phyloP scores from a whole-genome alignment of 2,329 filamentous ascomycete genomes.

The Cercospora sojina region DNA sequence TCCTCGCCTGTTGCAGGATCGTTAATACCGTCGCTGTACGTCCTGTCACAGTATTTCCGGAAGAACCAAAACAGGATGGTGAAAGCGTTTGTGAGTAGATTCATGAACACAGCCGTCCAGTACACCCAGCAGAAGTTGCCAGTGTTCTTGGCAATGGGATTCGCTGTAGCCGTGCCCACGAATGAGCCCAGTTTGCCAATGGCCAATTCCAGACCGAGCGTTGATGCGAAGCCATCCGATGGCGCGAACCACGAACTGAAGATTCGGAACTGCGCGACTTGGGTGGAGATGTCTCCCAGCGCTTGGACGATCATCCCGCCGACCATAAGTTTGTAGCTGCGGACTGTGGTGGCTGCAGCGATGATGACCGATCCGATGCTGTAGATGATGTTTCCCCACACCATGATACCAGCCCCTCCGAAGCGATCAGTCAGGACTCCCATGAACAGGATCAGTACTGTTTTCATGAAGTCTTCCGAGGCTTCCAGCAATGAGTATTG shows the following conservation, averaged over 20 bases:
- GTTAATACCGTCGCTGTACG: slow-evolving; percentile 45
- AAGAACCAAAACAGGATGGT: slow-evolving; percentile 58
- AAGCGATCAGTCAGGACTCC: slow-evolving; percentile 59
- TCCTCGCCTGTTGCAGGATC: slow-evolving; percentile 60
- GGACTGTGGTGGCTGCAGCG: slow-evolving; percentile 56
- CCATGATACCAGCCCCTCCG: slow-evolving; percentile 59
- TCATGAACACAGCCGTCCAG: slow-evolving; percentile 64
- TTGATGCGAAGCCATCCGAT: slow-evolving; percentile 61
- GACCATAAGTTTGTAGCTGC: slow-evolving; percentile 62
- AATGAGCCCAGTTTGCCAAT: slow-evolving; percentile 63
- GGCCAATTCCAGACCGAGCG: slow-evolving; percentile 59
- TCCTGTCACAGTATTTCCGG: slow-evolving; percentile 51
- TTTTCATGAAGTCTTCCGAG: slow-evolving; percentile 63
- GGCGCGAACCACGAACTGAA: slow-evolving; percentile 66
- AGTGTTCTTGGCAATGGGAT: slow-evolving; percentile 58
- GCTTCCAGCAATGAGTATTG: slow-evolving; percentile 60
- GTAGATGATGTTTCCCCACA: slow-evolving; percentile 62
- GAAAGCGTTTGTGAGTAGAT: slow-evolving; percentile 60
- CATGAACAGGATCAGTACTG: slow-evolving; percentile 54
- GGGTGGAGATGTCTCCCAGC: slow-evolving; percentile 63
- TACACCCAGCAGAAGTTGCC: slow-evolving; percentile 63
- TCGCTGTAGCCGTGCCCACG: slow-evolving; percentile 60
- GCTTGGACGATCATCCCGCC: slow-evolving; percentile 56
- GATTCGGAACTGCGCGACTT: slow-evolving; percentile 64
- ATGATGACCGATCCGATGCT: slow-evolving; percentile 59